Evolutionary conservation across 2,329 filamentous ascomycete species (phyloP), one percentile per base, ranked within the genome.

Genomic region (Ophiosphaerella narmari): DNA sequence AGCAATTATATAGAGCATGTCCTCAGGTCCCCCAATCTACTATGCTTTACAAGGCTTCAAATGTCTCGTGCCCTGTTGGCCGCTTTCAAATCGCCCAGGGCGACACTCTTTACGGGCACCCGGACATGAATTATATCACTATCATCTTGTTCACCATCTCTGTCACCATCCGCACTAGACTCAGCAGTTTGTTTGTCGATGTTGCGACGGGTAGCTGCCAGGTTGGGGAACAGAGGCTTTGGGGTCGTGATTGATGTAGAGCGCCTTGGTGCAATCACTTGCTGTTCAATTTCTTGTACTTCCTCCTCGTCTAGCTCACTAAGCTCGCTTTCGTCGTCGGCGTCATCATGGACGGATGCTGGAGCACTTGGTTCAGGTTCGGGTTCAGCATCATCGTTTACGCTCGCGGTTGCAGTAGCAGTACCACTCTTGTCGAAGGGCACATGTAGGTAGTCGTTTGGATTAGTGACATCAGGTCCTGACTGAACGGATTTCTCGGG

Each of bases 261-360:
- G 7, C 60, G 46, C 5, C 57, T 46, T 5, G 48, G 36, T 32
- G 41, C 50, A 23, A 57, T 54, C 2, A 60, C 57, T 40, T 64
- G 51, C 32, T 72, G 62, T 11, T 59, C 58, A 18, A 71, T 68
- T 40, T 73, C 69, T 36, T 71, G 64, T 1, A 72, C 71, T 34
- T 73, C 71, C 2, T 62, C 66, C 33, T 79, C 77, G 44, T 79
- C 78, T 11, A 81, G 68, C 60, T 82, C 80, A 48, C 78, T 81
- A 2, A 83, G 67, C 65, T 83, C 80, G 54, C 78, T 81, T 55
- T 82, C 80, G 50, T 82, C 80, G 56, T 82, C 80, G 0, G 79
- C 80, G 56, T 74, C 76, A 49, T 81, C 80, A 37, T 82, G 76
- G 0, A 80, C 65, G 41, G 77, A 89, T 13, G 81, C 82, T 0